phyloP scores from a whole-genome alignment of 2,329 filamentous ascomycete genomes.

The Penicillium sp. region DNA sequence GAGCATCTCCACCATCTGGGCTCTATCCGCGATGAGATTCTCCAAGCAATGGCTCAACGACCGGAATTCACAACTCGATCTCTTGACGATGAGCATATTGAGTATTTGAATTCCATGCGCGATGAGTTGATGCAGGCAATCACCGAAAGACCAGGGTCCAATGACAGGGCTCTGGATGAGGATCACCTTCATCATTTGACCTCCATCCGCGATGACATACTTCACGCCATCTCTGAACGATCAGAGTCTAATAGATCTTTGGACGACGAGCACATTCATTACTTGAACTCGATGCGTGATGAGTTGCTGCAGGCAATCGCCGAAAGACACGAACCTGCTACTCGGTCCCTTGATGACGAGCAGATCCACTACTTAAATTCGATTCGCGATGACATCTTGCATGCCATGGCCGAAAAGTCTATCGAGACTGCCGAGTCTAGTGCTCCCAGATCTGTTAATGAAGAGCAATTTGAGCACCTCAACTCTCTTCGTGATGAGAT shows the following conservation, averaged over 20 bases:
- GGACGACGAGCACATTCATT: constrained; percentile 12
- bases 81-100: constrained; percentile 12
- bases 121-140: constrained; percentile 30
- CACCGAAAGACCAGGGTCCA: background rate
- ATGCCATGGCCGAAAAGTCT: constrained; percentile 6
- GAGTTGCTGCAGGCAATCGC: constrained; percentile 30
- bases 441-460: constrained; percentile 19
- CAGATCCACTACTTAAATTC: constrained; percentile 5
- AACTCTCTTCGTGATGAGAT: constrained; percentile 33
- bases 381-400: constrained; percentile 11
- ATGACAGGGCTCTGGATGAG: constrained; percentile 1
- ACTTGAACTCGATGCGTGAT: constrained; percentile 11
- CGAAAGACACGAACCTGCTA: background rate
- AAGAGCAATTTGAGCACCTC: constrained; percentile 31
- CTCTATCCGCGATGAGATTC: constrained; percentile 54
- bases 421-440: background rate
- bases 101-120: constrained; percentile 10
- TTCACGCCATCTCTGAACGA: constrained; percentile 10
- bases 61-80: background rate
- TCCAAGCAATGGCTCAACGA: constrained; percentile 54
- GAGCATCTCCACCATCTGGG: constrained; percentile 6
- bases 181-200: constrained; percentile 5
- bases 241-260: background rate
- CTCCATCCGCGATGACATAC: constrained; percentile 13
- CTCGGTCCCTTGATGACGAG: constrained; percentile 1